Evolutionary conservation across 371 early-diverging fungal genomes (phyloP).

Genomic region (Mucor racemosus): DNA sequence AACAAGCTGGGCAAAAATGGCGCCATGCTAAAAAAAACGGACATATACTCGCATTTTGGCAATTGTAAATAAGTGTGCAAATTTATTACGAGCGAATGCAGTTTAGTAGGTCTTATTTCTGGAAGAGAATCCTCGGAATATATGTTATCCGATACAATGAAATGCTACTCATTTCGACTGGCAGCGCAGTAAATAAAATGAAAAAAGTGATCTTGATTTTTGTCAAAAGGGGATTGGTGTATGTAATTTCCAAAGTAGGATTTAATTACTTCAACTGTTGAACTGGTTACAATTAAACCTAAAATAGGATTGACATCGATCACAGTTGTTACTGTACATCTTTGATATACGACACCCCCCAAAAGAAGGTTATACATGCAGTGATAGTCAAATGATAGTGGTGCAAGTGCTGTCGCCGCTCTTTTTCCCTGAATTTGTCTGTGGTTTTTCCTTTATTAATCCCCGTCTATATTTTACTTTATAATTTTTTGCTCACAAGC

Average conservation of each 20-base stretch:
- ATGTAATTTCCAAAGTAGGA: background rate
- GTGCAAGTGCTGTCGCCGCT: background rate
- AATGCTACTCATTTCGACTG: no score
- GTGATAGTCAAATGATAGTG: background rate
- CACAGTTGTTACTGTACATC: background rate
- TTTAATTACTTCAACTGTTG: background rate
- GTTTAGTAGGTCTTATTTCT: no score
- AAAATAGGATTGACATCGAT: background rate
- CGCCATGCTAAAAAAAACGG: no score
- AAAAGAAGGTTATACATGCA: background rate
- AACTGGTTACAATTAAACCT: background rate
- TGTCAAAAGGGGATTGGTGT: background rate
- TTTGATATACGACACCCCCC: background rate
- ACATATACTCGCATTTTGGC: no score
- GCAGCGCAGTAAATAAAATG: background rate
- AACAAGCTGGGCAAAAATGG: no score
- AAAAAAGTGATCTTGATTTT: background rate
- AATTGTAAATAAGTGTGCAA: no score
- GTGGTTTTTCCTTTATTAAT: background rate
- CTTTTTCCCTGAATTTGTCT: background rate
- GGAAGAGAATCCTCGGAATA: no score
- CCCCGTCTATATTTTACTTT: background rate
- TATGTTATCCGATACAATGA: no score
- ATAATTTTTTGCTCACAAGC: background rate
- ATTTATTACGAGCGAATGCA: no score